A percentile compares a stretch with the other conserved stretches of the same genome.
These are phyloP conservation scores for Pyrenopolyporus hunteri DNA, from an alignment of 495 filamentous ascomycete species.

Conservation along the genomic window DNA sequence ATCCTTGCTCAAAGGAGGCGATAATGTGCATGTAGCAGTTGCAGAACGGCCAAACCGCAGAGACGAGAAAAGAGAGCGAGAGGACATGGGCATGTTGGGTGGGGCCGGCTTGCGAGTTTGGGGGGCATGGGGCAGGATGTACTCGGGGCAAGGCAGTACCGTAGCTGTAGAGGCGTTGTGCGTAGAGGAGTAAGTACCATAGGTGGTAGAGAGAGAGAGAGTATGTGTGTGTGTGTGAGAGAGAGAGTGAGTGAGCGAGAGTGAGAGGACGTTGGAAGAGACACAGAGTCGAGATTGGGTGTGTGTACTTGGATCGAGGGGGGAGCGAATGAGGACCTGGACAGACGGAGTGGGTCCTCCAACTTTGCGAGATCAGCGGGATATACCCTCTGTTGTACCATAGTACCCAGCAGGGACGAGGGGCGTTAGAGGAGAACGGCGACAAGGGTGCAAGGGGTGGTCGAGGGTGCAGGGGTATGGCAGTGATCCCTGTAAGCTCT, in stretches of 20 bases:
- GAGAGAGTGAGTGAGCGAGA: background rate
- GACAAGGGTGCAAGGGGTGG: constrained; percentile 18
- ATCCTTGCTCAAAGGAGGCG: constrained; percentile 36
- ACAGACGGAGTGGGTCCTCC: constrained; percentile 16
- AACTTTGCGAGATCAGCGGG: constrained; percentile 37
- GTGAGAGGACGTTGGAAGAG: constrained; percentile 1
- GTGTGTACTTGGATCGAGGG: constrained; percentile 35
- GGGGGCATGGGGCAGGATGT: constrained; percentile 14
- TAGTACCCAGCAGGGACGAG: constrained; percentile 12
- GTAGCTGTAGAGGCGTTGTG: background rate
- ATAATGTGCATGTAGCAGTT: constrained; percentile 32
- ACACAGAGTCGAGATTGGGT: constrained; percentile 27
- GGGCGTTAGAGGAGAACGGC: constrained; percentile 27
- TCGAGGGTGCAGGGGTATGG: background rate
- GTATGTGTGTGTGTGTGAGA: background rate
- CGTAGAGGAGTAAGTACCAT: too few relatives aligned
- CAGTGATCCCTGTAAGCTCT: constrained; percentile 18
- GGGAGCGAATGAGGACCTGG: constrained; percentile 21
- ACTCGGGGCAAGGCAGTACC: background rate
- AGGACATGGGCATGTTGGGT: too few relatives aligned
- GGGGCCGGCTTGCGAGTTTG: constrained; percentile 29
- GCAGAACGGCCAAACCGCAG: constrained; percentile 33
- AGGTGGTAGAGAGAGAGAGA: too few relatives aligned
- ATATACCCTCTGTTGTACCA: constrained; percentile 35
- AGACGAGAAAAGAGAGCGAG: constrained; percentile 17